Conservation (phyloP, 176 grass and related monocot genomes). For the Lolium perenne region DNA sequence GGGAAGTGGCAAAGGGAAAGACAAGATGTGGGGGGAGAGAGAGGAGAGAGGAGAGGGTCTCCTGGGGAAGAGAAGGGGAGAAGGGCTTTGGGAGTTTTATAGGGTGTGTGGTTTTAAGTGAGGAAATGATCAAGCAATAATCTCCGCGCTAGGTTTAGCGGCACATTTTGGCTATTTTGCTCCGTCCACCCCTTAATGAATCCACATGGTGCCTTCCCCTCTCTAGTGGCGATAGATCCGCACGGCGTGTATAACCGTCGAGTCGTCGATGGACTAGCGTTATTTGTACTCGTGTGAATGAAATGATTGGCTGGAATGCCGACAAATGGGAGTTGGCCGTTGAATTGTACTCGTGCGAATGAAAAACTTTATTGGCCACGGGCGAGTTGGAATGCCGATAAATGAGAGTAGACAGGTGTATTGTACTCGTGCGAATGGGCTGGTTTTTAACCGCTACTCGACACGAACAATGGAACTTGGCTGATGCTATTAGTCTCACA, state of each 20-base stretch:
- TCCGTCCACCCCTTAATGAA: not conserved
- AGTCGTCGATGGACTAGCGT: no score
- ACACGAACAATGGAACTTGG: not conserved
- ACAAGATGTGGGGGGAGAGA: not conserved
- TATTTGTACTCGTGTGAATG: not conserved
- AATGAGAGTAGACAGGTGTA: not conserved
- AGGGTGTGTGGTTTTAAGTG: constrained; percentile 4
- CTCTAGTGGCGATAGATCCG: not conserved
- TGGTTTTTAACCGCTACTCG: not conserved
- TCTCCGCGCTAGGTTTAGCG: constrained; percentile 10
- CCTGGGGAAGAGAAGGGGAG: constrained; percentile 35
- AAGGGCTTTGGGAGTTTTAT: constrained; percentile 53
- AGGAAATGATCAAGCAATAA: constrained; percentile 54
- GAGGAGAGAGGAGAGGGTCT: not conserved
- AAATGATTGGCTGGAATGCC: not conserved
- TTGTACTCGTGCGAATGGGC: not conserved
- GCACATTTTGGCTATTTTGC: constrained; percentile 13
- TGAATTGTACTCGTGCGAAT: not conserved
- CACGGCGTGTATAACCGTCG: not conserved
- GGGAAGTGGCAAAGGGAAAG: constrained; percentile 46
- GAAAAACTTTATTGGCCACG: not conserved
- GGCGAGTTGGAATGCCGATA: not conserved
- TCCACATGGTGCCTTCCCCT: not conserved
- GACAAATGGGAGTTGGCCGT: not conserved
- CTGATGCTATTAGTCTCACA: not conserved